Evolutionary conservation across 139 green algal genomes (phyloP).

Genomic region (Microglena sp.): DNA sequence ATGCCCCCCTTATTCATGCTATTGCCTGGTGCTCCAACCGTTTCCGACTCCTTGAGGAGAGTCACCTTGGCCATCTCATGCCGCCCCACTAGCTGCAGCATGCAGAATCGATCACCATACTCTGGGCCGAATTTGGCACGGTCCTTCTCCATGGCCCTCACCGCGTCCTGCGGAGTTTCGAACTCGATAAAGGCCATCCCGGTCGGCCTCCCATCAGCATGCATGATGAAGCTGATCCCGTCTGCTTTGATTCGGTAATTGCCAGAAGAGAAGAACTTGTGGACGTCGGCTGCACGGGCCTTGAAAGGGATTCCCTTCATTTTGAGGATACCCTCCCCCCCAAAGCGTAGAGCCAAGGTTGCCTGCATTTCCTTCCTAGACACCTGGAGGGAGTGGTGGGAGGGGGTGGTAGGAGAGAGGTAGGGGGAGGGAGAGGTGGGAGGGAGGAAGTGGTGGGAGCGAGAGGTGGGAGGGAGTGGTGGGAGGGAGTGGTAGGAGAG

Average conservation of each 20-base stretch:
- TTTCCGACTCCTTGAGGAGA: constrained; percentile 48
- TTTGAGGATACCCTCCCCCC: constrained; percentile 59
- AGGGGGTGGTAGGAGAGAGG: too few species aligned
- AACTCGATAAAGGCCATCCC: constrained; percentile 83
- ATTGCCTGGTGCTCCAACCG: constrained; percentile 7
- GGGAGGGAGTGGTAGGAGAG: too few species aligned
- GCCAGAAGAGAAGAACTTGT: constrained; percentile 46
- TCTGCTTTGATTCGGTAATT: constrained; percentile 53
- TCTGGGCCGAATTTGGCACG: constrained; percentile 56
- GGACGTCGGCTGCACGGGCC: constrained; percentile 19
- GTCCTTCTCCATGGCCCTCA: constrained; percentile 60
- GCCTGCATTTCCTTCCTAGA: constrained; percentile 59
- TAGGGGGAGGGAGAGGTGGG: too few species aligned
- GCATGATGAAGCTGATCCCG: constrained; percentile 59
- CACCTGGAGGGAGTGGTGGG: too few species aligned
- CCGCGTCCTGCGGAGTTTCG: constrained; percentile 55
- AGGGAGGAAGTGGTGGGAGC: too few species aligned
- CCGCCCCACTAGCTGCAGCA: constrained; percentile 56
- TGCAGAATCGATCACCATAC: constrained; percentile 65
- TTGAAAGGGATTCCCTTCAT: constrained; percentile 66
- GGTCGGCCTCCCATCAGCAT: constrained; percentile 58
- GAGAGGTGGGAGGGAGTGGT: too few species aligned
- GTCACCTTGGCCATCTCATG: constrained; percentile 60
- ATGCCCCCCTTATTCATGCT: constrained; percentile 18
- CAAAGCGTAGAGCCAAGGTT: constrained; percentile 50